A percentile compares a stretch with the other conserved stretches of the same genome.
Conservation (phyloP, 495 filamentous ascomycete species). For the Penicillium maclennaniae region DNA sequence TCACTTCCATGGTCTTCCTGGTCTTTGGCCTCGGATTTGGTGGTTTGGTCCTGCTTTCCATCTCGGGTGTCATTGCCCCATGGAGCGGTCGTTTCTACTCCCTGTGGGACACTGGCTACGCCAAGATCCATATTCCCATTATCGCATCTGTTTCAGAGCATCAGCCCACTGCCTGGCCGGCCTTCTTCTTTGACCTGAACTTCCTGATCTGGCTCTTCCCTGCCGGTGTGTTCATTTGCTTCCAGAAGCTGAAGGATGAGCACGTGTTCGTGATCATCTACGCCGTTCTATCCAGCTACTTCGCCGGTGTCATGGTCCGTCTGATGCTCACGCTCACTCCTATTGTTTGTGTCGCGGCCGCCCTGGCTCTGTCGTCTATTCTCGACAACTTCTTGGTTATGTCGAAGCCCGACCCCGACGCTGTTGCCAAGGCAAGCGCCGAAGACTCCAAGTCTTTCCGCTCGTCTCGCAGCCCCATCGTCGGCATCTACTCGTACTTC, state of each 20-base stretch:
- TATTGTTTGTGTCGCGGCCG: slow-evolving; percentile 92
- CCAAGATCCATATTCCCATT: slow-evolving; percentile 99
- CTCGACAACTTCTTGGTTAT: slow-evolving; percentile 78
- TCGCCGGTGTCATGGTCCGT: slow-evolving; percentile 98
- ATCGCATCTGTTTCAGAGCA: slow-evolving; percentile 99
- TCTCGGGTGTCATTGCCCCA: slow-evolving; percentile 87
- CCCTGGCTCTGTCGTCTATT: slow-evolving; percentile 82
- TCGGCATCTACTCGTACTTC: slow-evolving; percentile 78
- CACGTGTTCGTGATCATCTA: slow-evolving; percentile 99
- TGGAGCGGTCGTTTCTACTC: slow-evolving; percentile 99
- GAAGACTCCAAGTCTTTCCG: slow-evolving; percentile 59
- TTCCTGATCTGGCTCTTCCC: slow-evolving; percentile 99
- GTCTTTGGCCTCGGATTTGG: slow-evolving; percentile 70
- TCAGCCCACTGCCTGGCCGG: slow-evolving; percentile 99
- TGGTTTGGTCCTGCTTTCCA: slow-evolving; percentile 75
- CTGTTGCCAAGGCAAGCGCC: slow-evolving; percentile 42
- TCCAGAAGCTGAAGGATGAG: slow-evolving; percentile 88
- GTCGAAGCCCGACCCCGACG: slow-evolving; percentile 44
- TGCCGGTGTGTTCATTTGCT: slow-evolving; percentile 97
- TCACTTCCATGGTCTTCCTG: slow-evolving; percentile 74
- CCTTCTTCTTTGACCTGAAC: slow-evolving; percentile 99
- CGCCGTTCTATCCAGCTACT: slow-evolving; percentile 91
- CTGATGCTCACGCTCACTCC: slow-evolving; percentile 97
- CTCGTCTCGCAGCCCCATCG: slow-evolving; percentile 64
- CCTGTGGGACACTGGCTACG: slow-evolving; percentile 97